Conservation (phyloP, 148 eudicot genomes). For the Amaranthus palmeri region DNA sequence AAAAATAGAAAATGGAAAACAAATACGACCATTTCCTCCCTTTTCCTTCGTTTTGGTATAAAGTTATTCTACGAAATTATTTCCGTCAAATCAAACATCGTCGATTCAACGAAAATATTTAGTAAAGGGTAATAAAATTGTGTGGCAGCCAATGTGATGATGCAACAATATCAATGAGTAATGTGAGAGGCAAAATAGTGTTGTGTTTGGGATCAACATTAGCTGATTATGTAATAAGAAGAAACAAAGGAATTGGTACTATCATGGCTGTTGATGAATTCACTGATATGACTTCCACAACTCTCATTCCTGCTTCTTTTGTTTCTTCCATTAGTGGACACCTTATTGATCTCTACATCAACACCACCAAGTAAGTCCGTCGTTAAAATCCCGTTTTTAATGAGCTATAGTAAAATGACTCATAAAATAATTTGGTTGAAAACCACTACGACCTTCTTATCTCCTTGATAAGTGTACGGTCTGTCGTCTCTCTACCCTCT, state of each 20-base stretch:
- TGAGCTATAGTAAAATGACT: too few species aligned
- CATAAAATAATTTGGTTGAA: too few species aligned
- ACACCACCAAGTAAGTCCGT: constrained; percentile 52
- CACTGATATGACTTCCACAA: constrained; percentile 27
- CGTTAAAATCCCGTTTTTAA: too few species aligned
- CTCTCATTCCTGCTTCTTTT: constrained; percentile 36
- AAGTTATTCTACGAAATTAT: too few species aligned
- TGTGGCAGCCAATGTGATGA: constrained; percentile 47
- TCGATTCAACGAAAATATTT: too few species aligned
- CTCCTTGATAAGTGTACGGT: too few species aligned
- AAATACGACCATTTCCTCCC: too few species aligned
- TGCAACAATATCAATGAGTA: constrained; percentile 31
- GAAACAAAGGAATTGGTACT: constrained; percentile 41
- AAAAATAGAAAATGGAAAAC: too few species aligned
- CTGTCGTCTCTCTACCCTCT: too few species aligned
- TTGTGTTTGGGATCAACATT: constrained; percentile 31
- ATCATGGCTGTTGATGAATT: constrained; percentile 34
- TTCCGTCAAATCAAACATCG: too few species aligned
- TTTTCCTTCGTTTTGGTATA: too few species aligned
- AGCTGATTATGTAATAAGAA: constrained; percentile 33
- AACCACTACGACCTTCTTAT: too few species aligned
- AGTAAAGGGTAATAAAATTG: background rate
- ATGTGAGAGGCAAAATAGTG: constrained; percentile 60
- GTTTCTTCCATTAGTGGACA: constrained; percentile 27
- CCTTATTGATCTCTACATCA: constrained; percentile 46